phyloP scores from a whole-genome alignment of 495 filamentous ascomycete species.

The Talaromyces stipitatus region DNA sequence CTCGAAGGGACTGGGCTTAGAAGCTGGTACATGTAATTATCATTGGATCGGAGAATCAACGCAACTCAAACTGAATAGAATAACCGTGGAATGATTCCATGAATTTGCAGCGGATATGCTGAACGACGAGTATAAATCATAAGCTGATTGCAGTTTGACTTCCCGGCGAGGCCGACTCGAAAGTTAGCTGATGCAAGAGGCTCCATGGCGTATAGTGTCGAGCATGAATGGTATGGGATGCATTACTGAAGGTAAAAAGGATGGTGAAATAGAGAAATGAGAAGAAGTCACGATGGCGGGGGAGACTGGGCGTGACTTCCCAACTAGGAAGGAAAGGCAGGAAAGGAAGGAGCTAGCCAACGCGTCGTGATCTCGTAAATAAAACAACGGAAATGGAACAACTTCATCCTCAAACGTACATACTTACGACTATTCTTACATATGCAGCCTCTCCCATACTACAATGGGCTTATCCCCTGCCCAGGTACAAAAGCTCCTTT shows the following conservation, averaged over 20 bases:
- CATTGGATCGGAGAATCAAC: constrained; percentile 2
- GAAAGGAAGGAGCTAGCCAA: background rate
- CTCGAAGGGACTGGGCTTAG: background rate
- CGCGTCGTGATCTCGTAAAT: background rate
- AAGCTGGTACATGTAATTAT: background rate
- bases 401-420: background rate
- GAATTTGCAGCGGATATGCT: background rate
- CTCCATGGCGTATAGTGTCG: background rate
- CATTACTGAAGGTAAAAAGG: background rate
- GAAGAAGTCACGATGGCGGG: background rate
- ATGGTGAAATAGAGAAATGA: background rate
- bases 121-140: background rate
- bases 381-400: background rate
- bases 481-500: background rate
- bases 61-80: background rate
- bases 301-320: background rate
- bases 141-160: background rate
- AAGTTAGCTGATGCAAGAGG: background rate
- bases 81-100: background rate
- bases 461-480: constrained; percentile 1
- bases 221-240: background rate
- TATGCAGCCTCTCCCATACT: background rate
- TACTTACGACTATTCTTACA: constrained; percentile 1
- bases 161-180: background rate
- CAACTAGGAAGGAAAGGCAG: background rate